Conservation (phyloP, 768 basidiomycete genomes). For the Russula sp. region DNA sequence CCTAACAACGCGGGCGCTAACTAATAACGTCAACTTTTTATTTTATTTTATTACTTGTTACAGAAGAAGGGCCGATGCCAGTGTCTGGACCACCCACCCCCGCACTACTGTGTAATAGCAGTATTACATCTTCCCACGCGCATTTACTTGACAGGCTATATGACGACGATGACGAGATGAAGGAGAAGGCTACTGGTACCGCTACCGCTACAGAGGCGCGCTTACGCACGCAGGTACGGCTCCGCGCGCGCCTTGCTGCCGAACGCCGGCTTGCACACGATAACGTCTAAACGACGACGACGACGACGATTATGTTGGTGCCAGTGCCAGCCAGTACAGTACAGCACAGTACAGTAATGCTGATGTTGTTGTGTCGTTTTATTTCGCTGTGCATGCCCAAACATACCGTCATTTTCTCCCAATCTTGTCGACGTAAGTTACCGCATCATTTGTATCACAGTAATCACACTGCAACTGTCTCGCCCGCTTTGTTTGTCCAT, state of each 20-base stretch:
- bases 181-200: no score
- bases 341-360: no score
- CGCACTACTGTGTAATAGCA: constrained; percentile 18
- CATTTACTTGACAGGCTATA: constrained; percentile 45
- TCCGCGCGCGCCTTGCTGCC: constrained; percentile 17
- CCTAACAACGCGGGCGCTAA: constrained; percentile 20
- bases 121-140: constrained; percentile 34
- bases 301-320: no score
- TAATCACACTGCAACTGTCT: no score
- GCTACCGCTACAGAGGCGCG: constrained; percentile 31
- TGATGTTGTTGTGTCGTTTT: no score
- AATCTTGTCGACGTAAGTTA: no score
- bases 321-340: no score
- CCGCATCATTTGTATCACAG: no score
- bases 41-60: neutral
- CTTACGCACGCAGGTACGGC: constrained; percentile 29
- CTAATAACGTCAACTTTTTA: neutral
- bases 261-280: constrained; percentile 13
- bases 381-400: no score
- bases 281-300: neutral
- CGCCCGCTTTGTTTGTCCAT: no score
- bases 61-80: neutral
- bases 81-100: neutral
- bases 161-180: constrained; percentile 32
- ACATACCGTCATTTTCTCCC: no score